These are phyloP conservation scores for Azolla pinnata DNA, from an alignment of 75 land plant species.

Conservation along the genomic window DNA sequence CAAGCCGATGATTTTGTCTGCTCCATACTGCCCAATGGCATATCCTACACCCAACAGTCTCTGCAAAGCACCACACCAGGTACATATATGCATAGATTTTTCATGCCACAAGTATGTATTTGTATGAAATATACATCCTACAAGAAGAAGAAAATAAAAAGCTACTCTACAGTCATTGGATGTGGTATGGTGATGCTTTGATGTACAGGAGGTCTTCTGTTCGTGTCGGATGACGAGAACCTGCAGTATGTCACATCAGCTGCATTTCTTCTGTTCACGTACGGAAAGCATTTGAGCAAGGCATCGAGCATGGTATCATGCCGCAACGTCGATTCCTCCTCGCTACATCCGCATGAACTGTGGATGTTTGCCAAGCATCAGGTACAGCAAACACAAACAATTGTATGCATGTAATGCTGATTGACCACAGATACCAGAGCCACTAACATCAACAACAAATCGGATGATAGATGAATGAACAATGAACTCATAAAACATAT, in stretches of 20 bases:
- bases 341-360: slow-evolving; percentile 20
- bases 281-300: slow-evolving; percentile 53
- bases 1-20: too few relatives aligned
- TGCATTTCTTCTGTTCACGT: slow-evolving; percentile 55
- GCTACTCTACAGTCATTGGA: too few relatives aligned
- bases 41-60: too few relatives aligned
- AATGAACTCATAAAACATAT: too few relatives aligned
- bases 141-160: too few relatives aligned
- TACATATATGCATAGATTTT: too few relatives aligned
- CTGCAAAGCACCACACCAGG: too few relatives aligned
- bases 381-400: slow-evolving; percentile 14
- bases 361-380: slow-evolving; percentile 43
- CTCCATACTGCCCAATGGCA: too few relatives aligned
- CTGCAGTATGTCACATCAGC: slow-evolving; percentile 67
- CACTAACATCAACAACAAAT: too few relatives aligned
- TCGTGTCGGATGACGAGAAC: slow-evolving; percentile 48
- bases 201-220: slow-evolving; percentile 70
- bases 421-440: background rate
- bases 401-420: slow-evolving; percentile 2
- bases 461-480: too few relatives aligned
- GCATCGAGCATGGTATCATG: slow-evolving; percentile 27
- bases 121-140: too few relatives aligned
- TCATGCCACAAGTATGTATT: too few relatives aligned
- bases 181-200: background rate
- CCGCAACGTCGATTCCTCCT: slow-evolving; percentile 20